Evolutionary conservation across 1,284 basidiomycete genomes (phyloP).

Genomic region (Ceratobasidium sp.): DNA sequence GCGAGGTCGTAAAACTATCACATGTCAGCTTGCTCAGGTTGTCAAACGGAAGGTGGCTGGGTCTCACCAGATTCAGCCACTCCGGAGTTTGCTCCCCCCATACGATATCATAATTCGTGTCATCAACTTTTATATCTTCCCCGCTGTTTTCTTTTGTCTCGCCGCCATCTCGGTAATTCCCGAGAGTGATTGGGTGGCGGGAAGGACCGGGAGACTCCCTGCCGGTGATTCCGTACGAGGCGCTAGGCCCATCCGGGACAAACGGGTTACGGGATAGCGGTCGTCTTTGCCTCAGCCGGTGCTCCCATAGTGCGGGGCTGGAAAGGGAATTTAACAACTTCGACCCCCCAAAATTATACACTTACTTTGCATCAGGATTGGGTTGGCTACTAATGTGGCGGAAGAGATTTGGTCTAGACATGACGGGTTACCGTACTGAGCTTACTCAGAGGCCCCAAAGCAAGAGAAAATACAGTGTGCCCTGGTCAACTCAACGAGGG

Average conservation of each 20-base stretch:
- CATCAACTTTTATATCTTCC: not conserved
- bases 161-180: not conserved
- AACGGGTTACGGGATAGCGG: conserved; percentile 32
- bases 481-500: not conserved
- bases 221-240: not conserved
- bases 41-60: no score
- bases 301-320: conserved; percentile 33
- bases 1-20: conserved; percentile 36
- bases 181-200: not conserved
- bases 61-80: conserved; percentile 33
- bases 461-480: not conserved
- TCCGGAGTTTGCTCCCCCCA: conserved; percentile 35
- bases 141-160: not conserved
- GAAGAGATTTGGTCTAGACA: conserved; percentile 19
- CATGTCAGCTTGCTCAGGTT: not conserved
- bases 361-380: conserved; percentile 25
- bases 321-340: not conserved
- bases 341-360: not conserved
- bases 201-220: not conserved
- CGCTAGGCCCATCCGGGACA: not conserved
- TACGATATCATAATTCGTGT: conserved; percentile 15
- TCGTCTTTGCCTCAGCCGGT: conserved; percentile 27
- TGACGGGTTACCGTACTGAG: not conserved
- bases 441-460: not conserved
- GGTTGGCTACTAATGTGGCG: conserved; percentile 1